Conservation (phyloP, 371 early-diverging fungal genomes). For the Lichtheimia corymbifera region DNA sequence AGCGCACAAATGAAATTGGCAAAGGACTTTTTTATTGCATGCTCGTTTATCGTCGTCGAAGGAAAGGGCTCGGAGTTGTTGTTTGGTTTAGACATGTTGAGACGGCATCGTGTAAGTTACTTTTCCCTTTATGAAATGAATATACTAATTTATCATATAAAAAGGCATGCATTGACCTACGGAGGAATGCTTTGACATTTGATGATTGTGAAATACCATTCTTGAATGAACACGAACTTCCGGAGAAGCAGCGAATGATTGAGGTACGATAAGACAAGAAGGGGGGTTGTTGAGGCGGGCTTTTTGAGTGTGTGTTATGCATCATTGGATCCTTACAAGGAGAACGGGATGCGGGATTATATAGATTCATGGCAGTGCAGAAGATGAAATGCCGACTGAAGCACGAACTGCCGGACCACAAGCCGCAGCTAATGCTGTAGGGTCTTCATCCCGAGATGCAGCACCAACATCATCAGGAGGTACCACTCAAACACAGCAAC, state of each 20-base stretch:
- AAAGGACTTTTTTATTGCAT: slow-evolving; percentile 70
- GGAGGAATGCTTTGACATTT: slow-evolving; percentile 79
- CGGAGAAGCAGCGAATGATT: slow-evolving; percentile 64
- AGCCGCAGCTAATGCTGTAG: slow-evolving; percentile 29
- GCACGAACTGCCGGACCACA: slow-evolving; percentile 34
- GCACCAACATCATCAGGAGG: slow-evolving; percentile 15
- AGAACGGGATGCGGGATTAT: background rate
- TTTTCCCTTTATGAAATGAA: background rate
- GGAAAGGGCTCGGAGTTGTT: slow-evolving; percentile 89
- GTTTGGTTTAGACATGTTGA: slow-evolving; percentile 96
- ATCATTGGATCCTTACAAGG: background rate
- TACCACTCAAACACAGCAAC: slow-evolving; percentile 1
- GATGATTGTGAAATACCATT: slow-evolving; percentile 84
- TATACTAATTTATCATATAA: slow-evolving; percentile 5
- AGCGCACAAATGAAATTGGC: slow-evolving; percentile 82
- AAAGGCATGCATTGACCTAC: slow-evolving; percentile 89
- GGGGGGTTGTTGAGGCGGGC: slow-evolving; percentile 7
- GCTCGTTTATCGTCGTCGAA: slow-evolving; percentile 94
- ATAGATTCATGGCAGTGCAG: slow-evolving; percentile 41
- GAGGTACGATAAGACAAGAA: slow-evolving; percentile 35
- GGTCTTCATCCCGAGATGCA: slow-evolving; percentile 15
- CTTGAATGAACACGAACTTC: slow-evolving; percentile 89
- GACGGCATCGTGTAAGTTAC: slow-evolving; percentile 62
- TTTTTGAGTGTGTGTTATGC: background rate
- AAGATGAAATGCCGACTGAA: slow-evolving; percentile 43